These are phyloP conservation scores for Dendrothele bispora DNA, from an alignment of 768 basidiomycete genomes.

Conservation along the genomic window DNA sequence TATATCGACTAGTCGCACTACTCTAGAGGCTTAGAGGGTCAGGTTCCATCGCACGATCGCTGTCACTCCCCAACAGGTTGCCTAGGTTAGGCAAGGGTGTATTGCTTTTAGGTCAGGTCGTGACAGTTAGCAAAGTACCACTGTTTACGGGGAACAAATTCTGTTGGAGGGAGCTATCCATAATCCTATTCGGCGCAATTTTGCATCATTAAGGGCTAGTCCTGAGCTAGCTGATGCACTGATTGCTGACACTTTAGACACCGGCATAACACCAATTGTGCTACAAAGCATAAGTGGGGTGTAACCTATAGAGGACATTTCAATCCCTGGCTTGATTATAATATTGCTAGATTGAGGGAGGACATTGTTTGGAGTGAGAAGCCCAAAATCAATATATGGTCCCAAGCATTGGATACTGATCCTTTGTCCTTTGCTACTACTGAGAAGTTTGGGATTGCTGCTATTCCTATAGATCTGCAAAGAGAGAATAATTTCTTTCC, in stretches of 20 bases:
- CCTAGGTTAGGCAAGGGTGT: too few relatives aligned
- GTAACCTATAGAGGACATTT: constrained; percentile 14
- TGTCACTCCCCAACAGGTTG: too few relatives aligned
- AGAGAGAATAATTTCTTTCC: neutral
- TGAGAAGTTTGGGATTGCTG: constrained; percentile 14
- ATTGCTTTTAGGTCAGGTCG: too few relatives aligned
- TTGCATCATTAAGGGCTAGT: constrained; percentile 22
- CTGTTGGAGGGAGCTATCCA: constrained; percentile 23
- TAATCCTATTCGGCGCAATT: constrained; percentile 15
- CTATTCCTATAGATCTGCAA: constrained; percentile 11
- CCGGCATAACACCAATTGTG: constrained; percentile 13
- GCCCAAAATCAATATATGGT: neutral
- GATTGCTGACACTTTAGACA: constrained; percentile 17
- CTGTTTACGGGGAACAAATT: constrained; percentile 20
- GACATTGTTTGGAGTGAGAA: constrained; percentile 11
- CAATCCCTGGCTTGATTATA: constrained; percentile 16
- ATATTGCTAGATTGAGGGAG: constrained; percentile 9
- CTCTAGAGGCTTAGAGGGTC: too few relatives aligned
- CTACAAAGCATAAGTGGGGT: constrained; percentile 7
- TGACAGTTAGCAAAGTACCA: constrained; percentile 13
- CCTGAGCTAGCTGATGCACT: constrained; percentile 16
- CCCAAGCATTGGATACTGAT: constrained; percentile 4
- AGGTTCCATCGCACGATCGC: too few relatives aligned
- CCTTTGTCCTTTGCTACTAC: constrained; percentile 2
- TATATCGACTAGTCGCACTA: too few relatives aligned